Evolutionary conservation across 805 yeast species (phyloP).

Genomic region (Pichia sporocuriosa): DNA sequence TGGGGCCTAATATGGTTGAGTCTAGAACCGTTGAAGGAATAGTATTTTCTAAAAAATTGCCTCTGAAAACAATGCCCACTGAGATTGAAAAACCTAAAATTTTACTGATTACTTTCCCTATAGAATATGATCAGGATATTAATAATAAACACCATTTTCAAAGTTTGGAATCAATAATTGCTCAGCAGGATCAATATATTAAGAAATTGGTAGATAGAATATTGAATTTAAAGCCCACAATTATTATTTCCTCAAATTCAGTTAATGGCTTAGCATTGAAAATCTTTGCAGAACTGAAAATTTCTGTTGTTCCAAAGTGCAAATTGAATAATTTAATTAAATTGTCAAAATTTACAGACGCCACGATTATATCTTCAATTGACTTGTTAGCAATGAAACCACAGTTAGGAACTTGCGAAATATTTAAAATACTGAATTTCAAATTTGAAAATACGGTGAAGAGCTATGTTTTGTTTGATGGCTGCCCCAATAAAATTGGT

Average conservation of each 20-base stretch:
- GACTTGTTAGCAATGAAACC: conserved; percentile 73
- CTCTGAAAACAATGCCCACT: conserved; percentile 71
- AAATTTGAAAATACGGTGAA: conserved; percentile 50
- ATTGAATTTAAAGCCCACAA: conserved; percentile 66
- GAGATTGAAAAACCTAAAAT: conserved; percentile 62
- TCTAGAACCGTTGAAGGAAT: conserved; percentile 67
- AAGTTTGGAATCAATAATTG: conserved; percentile 49
- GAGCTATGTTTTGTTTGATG: conserved; percentile 73
- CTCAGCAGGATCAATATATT: conserved; percentile 83
- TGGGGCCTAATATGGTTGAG: conserved; percentile 64
- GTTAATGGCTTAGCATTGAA: conserved; percentile 79
- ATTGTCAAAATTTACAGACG: conserved; percentile 69
- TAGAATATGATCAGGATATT: conserved; percentile 67
- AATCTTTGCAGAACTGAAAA: conserved; percentile 62
- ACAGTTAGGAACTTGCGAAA: conserved; percentile 67
- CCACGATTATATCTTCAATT: conserved; percentile 79
- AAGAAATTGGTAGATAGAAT: conserved; percentile 76
- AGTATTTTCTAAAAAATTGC: conserved; percentile 77
- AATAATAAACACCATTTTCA: conserved; percentile 18
- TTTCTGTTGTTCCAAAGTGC: conserved; percentile 74
- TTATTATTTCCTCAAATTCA: conserved; percentile 70
- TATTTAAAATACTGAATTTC: conserved; percentile 65
- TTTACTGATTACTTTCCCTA: conserved; percentile 78
- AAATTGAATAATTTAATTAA: conserved; percentile 78
- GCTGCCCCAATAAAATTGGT: conserved; percentile 67